Conservation (phyloP, 176 grass and related monocot species). For the Musa troglodytarum region DNA sequence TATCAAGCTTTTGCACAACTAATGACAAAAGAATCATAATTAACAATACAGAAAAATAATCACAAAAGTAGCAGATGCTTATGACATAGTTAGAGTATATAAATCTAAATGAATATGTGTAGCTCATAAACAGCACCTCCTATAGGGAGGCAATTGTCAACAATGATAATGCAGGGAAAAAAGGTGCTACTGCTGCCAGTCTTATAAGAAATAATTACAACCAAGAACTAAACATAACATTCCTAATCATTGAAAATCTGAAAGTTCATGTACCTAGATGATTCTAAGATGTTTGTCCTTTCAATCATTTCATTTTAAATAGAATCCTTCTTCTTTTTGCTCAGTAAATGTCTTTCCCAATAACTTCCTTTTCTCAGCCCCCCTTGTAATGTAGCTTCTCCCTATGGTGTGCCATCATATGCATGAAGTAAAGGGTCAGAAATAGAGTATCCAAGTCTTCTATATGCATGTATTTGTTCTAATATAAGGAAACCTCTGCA, state of each 20-base stretch:
- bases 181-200: slow-evolving; percentile 36
- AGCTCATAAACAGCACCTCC: slow-evolving; percentile 32
- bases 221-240: no score
- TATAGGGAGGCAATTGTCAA: slow-evolving; percentile 77
- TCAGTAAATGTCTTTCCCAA: slow-evolving; percentile 46
- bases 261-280: slow-evolving; percentile 37
- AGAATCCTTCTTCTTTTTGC: slow-evolving; percentile 50
- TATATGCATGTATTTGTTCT: neutral
- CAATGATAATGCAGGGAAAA: slow-evolving; percentile 57
- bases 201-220: slow-evolving; percentile 2
- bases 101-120: no score
- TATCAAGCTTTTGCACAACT: no score
- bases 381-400: slow-evolving; percentile 72
- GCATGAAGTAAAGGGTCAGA: neutral
- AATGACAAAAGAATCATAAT: no score
- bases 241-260: slow-evolving; percentile 10
- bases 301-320: slow-evolving; percentile 47
- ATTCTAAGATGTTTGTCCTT: slow-evolving; percentile 39
- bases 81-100: no score
- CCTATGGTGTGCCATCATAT: slow-evolving; percentile 33
- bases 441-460: neutral
- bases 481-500: slow-evolving; percentile 56
- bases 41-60: no score
- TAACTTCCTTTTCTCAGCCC: slow-evolving; percentile 76
- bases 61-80: no score